A percentile compares a stretch with the other conserved stretches of the same genome.
These are phyloP conservation scores for Pachysandra terminalis DNA, from an alignment of 164 flowering plant species.

Conservation along the genomic window DNA sequence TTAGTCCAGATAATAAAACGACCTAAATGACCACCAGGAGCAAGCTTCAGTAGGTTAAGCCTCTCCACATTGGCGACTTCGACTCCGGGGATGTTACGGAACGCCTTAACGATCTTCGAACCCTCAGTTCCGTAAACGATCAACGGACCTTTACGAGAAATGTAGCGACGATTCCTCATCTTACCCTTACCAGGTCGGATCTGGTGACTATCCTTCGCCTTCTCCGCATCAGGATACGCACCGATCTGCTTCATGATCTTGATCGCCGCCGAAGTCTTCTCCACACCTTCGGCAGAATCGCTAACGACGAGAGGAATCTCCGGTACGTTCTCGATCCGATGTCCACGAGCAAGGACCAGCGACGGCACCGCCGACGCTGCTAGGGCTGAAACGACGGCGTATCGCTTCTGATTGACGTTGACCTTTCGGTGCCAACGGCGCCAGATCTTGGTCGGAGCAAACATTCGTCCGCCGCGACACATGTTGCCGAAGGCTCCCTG, in stretches of 20 bases:
- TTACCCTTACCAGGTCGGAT: constrained; percentile 91
- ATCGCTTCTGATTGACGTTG: constrained; percentile 67
- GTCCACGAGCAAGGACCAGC: constrained; percentile 76
- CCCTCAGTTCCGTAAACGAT: constrained; percentile 79
- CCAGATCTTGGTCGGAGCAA: constrained; percentile 93
- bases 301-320: constrained; percentile 67
- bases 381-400: constrained; percentile 71
- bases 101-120: constrained; percentile 72
- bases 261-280: constrained; percentile 68
- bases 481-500: constrained; percentile 94
- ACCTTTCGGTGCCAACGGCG: constrained; percentile 78
- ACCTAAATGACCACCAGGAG: constrained; percentile 89
- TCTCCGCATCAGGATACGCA: constrained; percentile 67
- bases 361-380: constrained; percentile 75
- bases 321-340: constrained; percentile 58
- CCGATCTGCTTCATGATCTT: constrained; percentile 68
- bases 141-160: constrained; percentile 68
- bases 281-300: constrained; percentile 62
- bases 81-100: constrained; percentile 81
- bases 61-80: constrained; percentile 68
- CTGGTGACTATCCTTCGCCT: constrained; percentile 68
- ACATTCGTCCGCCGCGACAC: constrained; percentile 93
- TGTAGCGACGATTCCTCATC: constrained; percentile 71
- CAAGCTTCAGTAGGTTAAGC: constrained; percentile 74
- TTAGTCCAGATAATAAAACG: constrained; percentile 85